phyloP scores from a whole-genome alignment of 352 stramenopile genomes.

The Blastocystis sp. region DNA sequence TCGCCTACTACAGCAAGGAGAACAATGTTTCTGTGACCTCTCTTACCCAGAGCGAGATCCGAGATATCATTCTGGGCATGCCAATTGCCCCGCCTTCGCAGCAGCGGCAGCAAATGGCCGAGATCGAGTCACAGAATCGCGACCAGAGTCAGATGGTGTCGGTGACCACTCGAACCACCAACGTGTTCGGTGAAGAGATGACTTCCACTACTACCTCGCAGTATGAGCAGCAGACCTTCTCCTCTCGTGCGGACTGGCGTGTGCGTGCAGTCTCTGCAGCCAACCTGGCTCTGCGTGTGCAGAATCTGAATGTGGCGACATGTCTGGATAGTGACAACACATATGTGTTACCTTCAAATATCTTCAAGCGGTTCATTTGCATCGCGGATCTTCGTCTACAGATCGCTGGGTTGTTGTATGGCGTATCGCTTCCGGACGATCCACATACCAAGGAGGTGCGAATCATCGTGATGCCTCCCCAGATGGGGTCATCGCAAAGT shows the following conservation, averaged over 20 bases:
- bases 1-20: slow-evolving; percentile 98
- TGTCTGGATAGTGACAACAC: slow-evolving; percentile 74
- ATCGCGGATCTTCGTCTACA: slow-evolving; percentile 92
- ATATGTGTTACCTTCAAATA: slow-evolving; percentile 98
- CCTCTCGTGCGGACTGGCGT: slow-evolving; percentile 97
- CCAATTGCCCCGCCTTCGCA: slow-evolving; percentile 97
- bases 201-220: slow-evolving; percentile 96
- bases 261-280: slow-evolving; percentile 94
- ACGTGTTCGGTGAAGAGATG: slow-evolving; percentile 98
- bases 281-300: slow-evolving; percentile 95
- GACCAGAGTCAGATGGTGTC: slow-evolving; percentile 95
- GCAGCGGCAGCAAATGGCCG: slow-evolving; percentile 96
- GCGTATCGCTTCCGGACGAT: slow-evolving; percentile 93
- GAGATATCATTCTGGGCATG: slow-evolving; percentile 99
- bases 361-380: slow-evolving; percentile 98
- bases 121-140: slow-evolving; percentile 96
- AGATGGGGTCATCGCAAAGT: slow-evolving; percentile 93
- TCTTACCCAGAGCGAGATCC: slow-evolving; percentile 97
- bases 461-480: slow-evolving; percentile 96
- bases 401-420: slow-evolving; percentile 96
- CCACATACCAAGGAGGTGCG: slow-evolving; percentile 97
- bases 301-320: slow-evolving; percentile 98
- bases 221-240: slow-evolving; percentile 98
- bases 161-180: slow-evolving; percentile 97
- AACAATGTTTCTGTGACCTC: slow-evolving; percentile 99